Evolutionary conservation across 192 early-diverging fungal species (phyloP), one percentile per base, ranked within the genome.

Genomic region (Coemansia sp.): DNA sequence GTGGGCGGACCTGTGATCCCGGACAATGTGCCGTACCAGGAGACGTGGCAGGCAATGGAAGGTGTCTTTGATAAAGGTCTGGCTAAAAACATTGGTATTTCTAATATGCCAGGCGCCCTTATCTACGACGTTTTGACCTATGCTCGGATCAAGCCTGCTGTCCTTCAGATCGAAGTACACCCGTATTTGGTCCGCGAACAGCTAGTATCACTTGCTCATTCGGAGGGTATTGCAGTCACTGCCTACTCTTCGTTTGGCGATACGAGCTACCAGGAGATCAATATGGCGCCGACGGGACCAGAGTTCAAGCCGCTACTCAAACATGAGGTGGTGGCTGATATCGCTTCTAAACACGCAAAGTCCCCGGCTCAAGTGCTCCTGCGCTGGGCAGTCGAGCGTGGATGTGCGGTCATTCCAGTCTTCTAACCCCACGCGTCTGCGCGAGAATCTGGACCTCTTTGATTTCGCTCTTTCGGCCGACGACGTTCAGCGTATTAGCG

Each of bases 221-320:
- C 79, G 31, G 84, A 95, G 69, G 87, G 87, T 5, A 94, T 97
- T 29, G 85, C 86, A 8, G 47, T 94, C 7, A 90, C 91, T 15
- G 95, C 94, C 16, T 96, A 93, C 84, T 92, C 90, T 39, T 94
- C 95, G n/a, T 86, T 95, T 10, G 94, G 93, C 10, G 83, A 75
- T 10, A 61, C 75, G 16, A 65, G 69, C 55, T 71, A 78, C 64
- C 50, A 62, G 24, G 68, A 72, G 49, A 65, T 74, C 16, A 38
- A 41, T 31, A 69, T 66, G 41, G 66, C 68, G n/a, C 70, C 73
- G 0, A 44, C 33, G 0, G 40, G 33, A 22, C 11, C 60, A 15
- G 18, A 36, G 27, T 63, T 74, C 16, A 69, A 41, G 27, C 73
- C 61, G 7, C 58, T 79, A 24, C 68, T 79, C 31, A 58, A 68